A percentile compares a stretch with the other conserved stretches of the same genome.
These are phyloP conservation scores for Hebeloma cylindrosporum DNA, from an alignment of 768 basidiomycete genomes.

Conservation along the genomic window DNA sequence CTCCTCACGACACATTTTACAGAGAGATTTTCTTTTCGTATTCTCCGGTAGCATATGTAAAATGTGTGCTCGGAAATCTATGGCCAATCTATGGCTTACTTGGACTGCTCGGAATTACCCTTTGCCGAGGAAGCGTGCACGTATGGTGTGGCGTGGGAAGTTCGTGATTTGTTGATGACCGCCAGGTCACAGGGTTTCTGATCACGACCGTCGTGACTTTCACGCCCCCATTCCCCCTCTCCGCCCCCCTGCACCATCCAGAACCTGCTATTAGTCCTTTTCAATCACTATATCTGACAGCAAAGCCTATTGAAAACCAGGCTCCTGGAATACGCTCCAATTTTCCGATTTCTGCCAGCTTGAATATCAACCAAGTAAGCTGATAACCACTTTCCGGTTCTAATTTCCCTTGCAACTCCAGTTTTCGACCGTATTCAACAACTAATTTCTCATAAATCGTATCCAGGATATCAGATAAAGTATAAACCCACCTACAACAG, in stretches of 20 bases:
- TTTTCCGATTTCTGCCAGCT: slow-evolving; percentile 22
- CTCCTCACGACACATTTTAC: no score
- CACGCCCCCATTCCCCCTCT: slow-evolving; percentile 36
- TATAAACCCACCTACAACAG: neutral
- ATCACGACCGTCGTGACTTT: slow-evolving; percentile 43
- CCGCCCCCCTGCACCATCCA: slow-evolving; percentile 13
- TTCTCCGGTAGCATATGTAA: no score
- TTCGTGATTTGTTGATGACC: slow-evolving; percentile 33
- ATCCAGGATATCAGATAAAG: neutral
- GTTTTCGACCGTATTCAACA: neutral
- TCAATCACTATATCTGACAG: neutral
- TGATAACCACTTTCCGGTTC: slow-evolving; percentile 9
- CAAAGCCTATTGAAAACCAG: neutral
- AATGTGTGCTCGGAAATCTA: no score
- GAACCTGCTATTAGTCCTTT: slow-evolving; percentile 5
- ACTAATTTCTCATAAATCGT: neutral
- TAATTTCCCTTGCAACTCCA: slow-evolving; percentile 9
- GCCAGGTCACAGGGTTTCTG: slow-evolving; percentile 41
- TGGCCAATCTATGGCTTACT: no score
- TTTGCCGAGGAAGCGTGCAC: no score
- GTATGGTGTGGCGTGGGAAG: slow-evolving; percentile 38
- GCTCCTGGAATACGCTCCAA: slow-evolving; percentile 5
- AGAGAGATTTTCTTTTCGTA: no score
- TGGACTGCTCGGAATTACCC: no score
- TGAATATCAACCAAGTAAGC: slow-evolving; percentile 11